phyloP scores from a whole-genome alignment of 2,329 filamentous ascomycete species.

The Mycogone perniciosa region DNA sequence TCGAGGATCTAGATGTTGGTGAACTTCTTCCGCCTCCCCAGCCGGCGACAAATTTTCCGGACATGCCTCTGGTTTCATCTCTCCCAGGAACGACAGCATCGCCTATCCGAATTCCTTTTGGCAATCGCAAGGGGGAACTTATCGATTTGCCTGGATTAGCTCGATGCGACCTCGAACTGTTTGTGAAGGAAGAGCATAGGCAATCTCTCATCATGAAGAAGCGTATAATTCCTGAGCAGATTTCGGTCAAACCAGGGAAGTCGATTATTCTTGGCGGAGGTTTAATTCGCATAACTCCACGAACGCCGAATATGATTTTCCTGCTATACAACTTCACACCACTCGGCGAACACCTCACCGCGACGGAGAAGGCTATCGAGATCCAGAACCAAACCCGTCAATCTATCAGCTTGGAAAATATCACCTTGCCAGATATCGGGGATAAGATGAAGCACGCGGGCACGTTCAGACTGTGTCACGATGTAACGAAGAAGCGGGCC shows the following conservation, averaged over 20 bases:
- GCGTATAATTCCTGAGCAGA: conserved; percentile 66
- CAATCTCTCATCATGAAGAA: conserved; percentile 70
- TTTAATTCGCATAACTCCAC: conserved; percentile 79
- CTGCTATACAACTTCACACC: conserved; percentile 85
- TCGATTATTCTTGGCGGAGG: conserved; percentile 75
- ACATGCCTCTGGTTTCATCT: conserved; percentile 79
- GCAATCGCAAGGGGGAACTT: conserved; percentile 77
- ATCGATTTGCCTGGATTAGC: conserved; percentile 86
- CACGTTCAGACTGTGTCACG: conserved; percentile 65
- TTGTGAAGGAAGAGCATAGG: conserved; percentile 61
- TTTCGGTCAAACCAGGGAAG: conserved; percentile 65
- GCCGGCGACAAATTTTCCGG: conserved; percentile 66
- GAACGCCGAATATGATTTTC: conserved; percentile 54
- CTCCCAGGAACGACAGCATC: conserved; percentile 91
- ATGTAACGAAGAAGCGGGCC: conserved; percentile 74
- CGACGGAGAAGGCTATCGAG: conserved; percentile 69
- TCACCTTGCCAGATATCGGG: conserved; percentile 53
- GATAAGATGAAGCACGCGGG: conserved; percentile 64
- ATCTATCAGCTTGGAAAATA: conserved; percentile 52
- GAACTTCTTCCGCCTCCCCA: conserved; percentile 71
- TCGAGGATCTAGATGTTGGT: conserved; percentile 31
- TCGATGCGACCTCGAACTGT: conserved; percentile 64
- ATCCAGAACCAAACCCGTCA: conserved; percentile 61
- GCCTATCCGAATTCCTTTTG: conserved; percentile 88
- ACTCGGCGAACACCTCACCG: conserved; percentile 67